Conservation (phyloP, 2,329 filamentous ascomycete species). For the Phyllosticta citrichinensis region DNA sequence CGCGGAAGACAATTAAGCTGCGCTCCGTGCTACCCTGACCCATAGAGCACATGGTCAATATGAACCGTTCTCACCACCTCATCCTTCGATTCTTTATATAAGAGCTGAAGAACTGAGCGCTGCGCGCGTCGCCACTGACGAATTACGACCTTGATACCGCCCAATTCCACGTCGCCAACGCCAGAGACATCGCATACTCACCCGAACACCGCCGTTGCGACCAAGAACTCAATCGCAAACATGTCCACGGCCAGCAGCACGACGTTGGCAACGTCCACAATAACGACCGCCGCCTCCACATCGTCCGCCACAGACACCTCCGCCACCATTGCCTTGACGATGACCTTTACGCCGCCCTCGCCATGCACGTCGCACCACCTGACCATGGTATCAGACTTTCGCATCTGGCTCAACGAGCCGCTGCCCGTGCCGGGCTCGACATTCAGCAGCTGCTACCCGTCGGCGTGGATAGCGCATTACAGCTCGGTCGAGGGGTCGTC, state of each 20-base stretch:
- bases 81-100: neutral
- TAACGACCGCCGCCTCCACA: neutral
- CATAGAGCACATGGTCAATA: neutral
- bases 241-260: neutral
- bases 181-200: neutral
- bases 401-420: conserved; percentile 20
- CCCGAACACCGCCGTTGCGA: neutral
- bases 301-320: neutral
- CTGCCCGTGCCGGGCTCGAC: conserved; percentile 16
- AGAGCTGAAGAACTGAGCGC: neutral
- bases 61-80: neutral
- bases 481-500: conserved; percentile 11
- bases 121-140: neutral
- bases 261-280: neutral
- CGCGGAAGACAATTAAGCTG: neutral
- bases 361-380: conserved; percentile 18
- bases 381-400: conserved; percentile 16
- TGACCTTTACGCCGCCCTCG: conserved; percentile 19
- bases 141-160: neutral
- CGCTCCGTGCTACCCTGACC: neutral
- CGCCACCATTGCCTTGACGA: conserved; percentile 13
- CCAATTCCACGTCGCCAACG: neutral
- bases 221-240: neutral
- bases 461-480: conserved; percentile 18
- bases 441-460: conserved; percentile 18